Base-by-base conservation (phyloP, 2,329 filamentous ascomycete genomes). In the Calonectria pteridis region DNA sequence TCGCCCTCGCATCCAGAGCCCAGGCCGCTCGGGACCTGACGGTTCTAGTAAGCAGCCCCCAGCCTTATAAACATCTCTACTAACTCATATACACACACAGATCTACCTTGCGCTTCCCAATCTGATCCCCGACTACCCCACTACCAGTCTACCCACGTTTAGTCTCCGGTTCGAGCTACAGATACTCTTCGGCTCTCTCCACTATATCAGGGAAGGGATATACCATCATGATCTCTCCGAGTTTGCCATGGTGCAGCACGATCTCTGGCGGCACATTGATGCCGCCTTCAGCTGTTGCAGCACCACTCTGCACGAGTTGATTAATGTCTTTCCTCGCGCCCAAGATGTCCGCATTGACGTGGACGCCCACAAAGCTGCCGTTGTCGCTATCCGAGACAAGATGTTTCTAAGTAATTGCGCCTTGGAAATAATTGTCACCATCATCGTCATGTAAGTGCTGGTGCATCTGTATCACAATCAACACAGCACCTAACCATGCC, bases 361-460 rank as follows among this genome's bases (percentile, higher is more conserved):
- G 29, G 46, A 50, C 4, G 2, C 37, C 16, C 37, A 66, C 37
- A 51, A 18, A 1, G 51, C 46, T 37, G 77, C 78, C 0, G 62
- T 82, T 11, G 59, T 69, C 14, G 70, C 73, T 0, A 77, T 78
- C 58, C 74, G 75, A 14, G 81, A 82, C 71, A 79, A 77, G 62
- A 77, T 82, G 37, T 75, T 79, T 59, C 78, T 81, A 67, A 79
- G 76, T 16, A 81, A 81, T 26, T 78, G 74, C 51, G 78, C 78
- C 3, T 66, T 82, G 46, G 80, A 81, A 65, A 81, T 79, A 2
- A 79, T 81, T 53, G 68, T 81, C 3, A 77, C 77, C 31, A 76
- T 79, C 7, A 79, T 82, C 59, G 77, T 71, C 13, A 74, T 81
- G 73, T 78, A 58, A 43, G 59, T 37, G 23, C 9, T 29, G 29